A percentile compares a stretch with the other conserved stretches of the same genome.
These are phyloP conservation scores for Alternaria incomplexa DNA, from an alignment of 2,329 filamentous ascomycete genomes.

Conservation along the genomic window DNA sequence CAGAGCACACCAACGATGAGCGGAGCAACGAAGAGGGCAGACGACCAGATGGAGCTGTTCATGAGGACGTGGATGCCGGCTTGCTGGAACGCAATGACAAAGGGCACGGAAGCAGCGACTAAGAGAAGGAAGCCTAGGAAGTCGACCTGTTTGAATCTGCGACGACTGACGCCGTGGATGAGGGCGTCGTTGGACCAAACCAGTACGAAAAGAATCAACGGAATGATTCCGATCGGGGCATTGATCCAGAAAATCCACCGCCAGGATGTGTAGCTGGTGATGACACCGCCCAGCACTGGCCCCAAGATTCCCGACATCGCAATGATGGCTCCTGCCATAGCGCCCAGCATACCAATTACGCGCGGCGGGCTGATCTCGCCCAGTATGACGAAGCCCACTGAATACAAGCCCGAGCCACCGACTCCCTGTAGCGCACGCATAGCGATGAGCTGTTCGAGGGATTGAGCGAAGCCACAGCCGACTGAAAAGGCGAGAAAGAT, in stretches of 20 bases:
- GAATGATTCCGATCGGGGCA: constrained; percentile 29
- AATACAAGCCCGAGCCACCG: constrained; percentile 37
- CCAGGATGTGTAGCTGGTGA: constrained; percentile 44
- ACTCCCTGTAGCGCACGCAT: constrained; percentile 44
- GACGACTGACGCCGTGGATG: neutral
- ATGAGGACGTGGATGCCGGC: constrained; percentile 44
- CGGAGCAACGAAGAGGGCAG: constrained; percentile 5
- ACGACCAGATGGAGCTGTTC: constrained; percentile 5
- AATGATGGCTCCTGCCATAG: constrained; percentile 6
- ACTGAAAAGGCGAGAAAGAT: constrained; percentile 39
- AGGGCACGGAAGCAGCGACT: constrained; percentile 60
- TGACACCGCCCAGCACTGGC: constrained; percentile 23
- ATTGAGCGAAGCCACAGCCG: constrained; percentile 37
- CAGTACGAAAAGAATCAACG: constrained; percentile 18
- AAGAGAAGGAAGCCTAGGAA: constrained; percentile 60
- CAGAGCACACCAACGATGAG: constrained; percentile 3
- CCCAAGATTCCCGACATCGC: constrained; percentile 15
- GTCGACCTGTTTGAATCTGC: constrained; percentile 9
- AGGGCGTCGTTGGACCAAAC: constrained; percentile 9
- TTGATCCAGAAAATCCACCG: constrained; percentile 53
- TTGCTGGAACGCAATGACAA: constrained; percentile 66
- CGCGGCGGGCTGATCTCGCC: constrained; percentile 35
- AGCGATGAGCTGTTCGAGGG: constrained; percentile 41
- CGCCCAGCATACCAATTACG: constrained; percentile 7
- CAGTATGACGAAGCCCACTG: constrained; percentile 36